These are phyloP conservation scores for Ophiostoma sp. DNA, from an alignment of 2,329 filamentous ascomycete species.

Conservation along the genomic window DNA sequence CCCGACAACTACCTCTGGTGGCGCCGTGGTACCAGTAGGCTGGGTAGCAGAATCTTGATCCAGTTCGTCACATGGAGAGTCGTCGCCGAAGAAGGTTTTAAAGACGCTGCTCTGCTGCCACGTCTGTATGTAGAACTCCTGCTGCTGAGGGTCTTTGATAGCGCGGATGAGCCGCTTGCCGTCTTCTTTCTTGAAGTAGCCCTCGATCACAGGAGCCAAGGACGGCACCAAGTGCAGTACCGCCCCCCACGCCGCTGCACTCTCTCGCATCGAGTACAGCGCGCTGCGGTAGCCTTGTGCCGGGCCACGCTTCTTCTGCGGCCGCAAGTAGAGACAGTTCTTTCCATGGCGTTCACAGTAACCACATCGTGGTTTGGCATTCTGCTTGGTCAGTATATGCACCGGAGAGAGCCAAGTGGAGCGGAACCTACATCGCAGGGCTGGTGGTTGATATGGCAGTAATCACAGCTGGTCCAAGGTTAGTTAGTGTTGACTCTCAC, in stretches of 20 bases:
- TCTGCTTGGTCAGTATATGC: slow-evolving; percentile 25
- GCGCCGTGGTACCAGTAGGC: too few species aligned
- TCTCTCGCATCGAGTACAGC: slow-evolving; percentile 38
- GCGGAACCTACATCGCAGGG: slow-evolving; percentile 37
- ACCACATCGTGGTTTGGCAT: slow-evolving; percentile 42
- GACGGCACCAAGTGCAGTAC: slow-evolving; percentile 36
- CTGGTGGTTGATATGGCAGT: slow-evolving; percentile 44
- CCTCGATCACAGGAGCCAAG: slow-evolving; percentile 35
- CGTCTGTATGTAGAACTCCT: slow-evolving; percentile 34
- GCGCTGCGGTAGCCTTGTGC: slow-evolving; percentile 38
- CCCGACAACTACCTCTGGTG: too few species aligned
- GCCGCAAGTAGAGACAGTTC: slow-evolving; percentile 36
- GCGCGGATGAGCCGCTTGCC: slow-evolving; percentile 32
- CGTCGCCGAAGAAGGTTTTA: slow-evolving; percentile 33
- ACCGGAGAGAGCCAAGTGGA: neutral
- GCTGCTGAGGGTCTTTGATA: slow-evolving; percentile 35
- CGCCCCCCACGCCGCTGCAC: slow-evolving; percentile 37
- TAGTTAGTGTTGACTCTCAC: slow-evolving; percentile 13
- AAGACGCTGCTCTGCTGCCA: slow-evolving; percentile 37
- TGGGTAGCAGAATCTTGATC: neutral
- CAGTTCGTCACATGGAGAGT: slow-evolving; percentile 15
- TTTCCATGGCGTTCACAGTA: slow-evolving; percentile 40
- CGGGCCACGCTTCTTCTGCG: slow-evolving; percentile 37
- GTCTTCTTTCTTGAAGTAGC: slow-evolving; percentile 32
- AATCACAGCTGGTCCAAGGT: slow-evolving; percentile 38